These are phyloP conservation scores for Thymus mandschuricus DNA, from an alignment of 257 asterid species.

Conservation along the genomic window DNA sequence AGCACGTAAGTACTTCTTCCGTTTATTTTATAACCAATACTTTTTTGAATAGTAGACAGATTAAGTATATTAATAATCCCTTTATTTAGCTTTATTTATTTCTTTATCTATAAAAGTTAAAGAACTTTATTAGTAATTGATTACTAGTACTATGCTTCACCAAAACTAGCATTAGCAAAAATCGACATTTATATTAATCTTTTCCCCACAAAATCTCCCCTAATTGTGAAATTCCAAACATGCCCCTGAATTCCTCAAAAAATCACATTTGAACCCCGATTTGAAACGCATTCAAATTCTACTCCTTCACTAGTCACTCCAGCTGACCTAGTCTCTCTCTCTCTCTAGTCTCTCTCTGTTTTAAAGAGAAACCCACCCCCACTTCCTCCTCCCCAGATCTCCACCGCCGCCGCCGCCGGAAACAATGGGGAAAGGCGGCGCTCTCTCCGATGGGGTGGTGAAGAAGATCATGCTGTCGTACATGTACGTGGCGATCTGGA, in stretches of 20 bases:
- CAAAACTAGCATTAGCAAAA: background rate
- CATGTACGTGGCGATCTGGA: constrained; percentile 69
- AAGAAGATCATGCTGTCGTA: constrained; percentile 65
- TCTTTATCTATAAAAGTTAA: too few species aligned
- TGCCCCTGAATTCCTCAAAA: background rate
- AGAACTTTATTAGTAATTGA: background rate
- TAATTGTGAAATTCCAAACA: background rate
- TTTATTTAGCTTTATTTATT: too few species aligned
- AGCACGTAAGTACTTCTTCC: too few species aligned
- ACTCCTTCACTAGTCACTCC: background rate
- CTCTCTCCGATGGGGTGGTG: constrained; percentile 58
- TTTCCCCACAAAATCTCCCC: background rate
- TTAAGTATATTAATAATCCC: too few species aligned
- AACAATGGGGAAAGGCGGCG: constrained; percentile 59
- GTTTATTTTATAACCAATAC: too few species aligned
- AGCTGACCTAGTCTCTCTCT: constrained; percentile 28
- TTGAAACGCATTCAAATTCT: constrained; percentile 14
- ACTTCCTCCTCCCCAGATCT: background rate
- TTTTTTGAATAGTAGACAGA: too few species aligned
- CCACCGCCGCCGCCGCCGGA: constrained; percentile 21
- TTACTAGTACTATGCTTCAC: too few species aligned
- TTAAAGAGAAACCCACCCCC: background rate
- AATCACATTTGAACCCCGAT: constrained; percentile 1
- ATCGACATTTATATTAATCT: background rate
- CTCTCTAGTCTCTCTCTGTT: background rate